Evolutionary conservation across 1,139 yeast species (phyloP), one percentile per base, ranked within the genome.

Genomic region (Lodderomyces oxycetoniae): DNA sequence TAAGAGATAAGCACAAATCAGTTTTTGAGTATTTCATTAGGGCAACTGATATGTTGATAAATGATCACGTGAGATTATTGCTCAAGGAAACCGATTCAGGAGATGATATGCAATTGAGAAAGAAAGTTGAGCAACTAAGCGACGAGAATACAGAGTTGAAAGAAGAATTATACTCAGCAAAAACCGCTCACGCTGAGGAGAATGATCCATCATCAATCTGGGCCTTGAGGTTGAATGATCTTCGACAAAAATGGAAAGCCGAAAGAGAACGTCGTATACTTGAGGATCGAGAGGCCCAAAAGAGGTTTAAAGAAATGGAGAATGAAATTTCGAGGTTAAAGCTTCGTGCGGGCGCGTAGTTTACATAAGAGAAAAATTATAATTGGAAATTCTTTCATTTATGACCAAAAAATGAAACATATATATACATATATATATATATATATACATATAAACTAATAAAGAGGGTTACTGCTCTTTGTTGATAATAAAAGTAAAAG

Each of bases 231-330:
- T 62, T 80, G 20, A 79, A 76, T 26, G 88, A 79, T 43, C 51
- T 83, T 28, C 73, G 76, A 29, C 73, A 66, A 39, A 64, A 81
- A 45, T 79, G 86, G 81, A 77, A 79, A 47, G 66, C 79, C 2
- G 89, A 83, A 46, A 61, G 88, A 43, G 93, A 82, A 51, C 74
- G 83, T 14, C 57, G 89, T 25, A 73, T 73, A 15, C 62, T 77
- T 38, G 87, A 81, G 48, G 57, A 69, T 39, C 67, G 68, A 31
- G 78, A 79, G 35, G 74, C 83, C 2, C 64, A 67, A 33, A 56
- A 61, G 31, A 57, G 82, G 30, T 62, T 80, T 9, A 52, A 53
- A 23, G 78, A 74, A 38, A 51, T 82, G 26, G 87, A 79, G 42
- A 43, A 49, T 23, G 88, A 81, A 45, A 77, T 77, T 45, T 52